Conservation (phyloP, 345 rosid species). For the Microthlaspi erraticum region DNA sequence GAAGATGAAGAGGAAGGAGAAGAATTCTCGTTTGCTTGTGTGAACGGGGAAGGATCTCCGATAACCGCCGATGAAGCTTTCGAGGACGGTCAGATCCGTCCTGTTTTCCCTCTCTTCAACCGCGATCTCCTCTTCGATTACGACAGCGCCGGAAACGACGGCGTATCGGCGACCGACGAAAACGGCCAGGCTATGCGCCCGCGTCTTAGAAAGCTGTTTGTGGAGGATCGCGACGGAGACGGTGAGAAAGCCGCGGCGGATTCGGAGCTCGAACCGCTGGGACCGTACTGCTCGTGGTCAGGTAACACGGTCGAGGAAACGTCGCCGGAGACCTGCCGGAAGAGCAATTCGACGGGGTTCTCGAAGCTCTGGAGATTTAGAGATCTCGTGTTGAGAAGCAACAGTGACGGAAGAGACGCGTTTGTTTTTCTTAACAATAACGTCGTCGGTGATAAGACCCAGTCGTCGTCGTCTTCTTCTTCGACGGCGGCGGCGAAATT, state of each 20-base stretch:
- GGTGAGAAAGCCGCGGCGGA: neutral
- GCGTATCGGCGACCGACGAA: constrained; percentile 1
- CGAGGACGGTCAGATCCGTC: constrained; percentile 60
- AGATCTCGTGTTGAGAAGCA: constrained; percentile 51
- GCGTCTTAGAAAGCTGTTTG: constrained; percentile 51
- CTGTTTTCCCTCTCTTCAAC: constrained; percentile 56
- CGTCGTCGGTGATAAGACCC: neutral
- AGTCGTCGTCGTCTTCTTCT: neutral
- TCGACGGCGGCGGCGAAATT: constrained; percentile 22
- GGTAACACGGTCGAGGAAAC: constrained; percentile 50
- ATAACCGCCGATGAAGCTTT: constrained; percentile 58
- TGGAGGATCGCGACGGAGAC: constrained; percentile 41
- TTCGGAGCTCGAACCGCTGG: constrained; percentile 24
- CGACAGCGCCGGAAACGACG: constrained; percentile 16
- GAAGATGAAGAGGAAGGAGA: constrained; percentile 36
- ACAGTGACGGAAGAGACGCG: constrained; percentile 67
- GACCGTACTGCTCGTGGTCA: constrained; percentile 52
- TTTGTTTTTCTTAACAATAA: constrained; percentile 53
- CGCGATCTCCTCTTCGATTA: constrained; percentile 42
- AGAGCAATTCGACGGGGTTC: constrained; percentile 68
- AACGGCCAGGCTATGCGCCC: constrained; percentile 14
- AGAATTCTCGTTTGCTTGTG: constrained; percentile 56
- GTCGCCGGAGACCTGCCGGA: constrained; percentile 56
- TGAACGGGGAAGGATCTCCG: constrained; percentile 48
- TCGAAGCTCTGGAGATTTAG: constrained; percentile 61